A percentile compares a stretch with the other conserved stretches of the same genome.
These are phyloP conservation scores for Papiliotrema laurentii DNA, from an alignment of 1,284 basidiomycete genomes.

Conservation along the genomic window DNA sequence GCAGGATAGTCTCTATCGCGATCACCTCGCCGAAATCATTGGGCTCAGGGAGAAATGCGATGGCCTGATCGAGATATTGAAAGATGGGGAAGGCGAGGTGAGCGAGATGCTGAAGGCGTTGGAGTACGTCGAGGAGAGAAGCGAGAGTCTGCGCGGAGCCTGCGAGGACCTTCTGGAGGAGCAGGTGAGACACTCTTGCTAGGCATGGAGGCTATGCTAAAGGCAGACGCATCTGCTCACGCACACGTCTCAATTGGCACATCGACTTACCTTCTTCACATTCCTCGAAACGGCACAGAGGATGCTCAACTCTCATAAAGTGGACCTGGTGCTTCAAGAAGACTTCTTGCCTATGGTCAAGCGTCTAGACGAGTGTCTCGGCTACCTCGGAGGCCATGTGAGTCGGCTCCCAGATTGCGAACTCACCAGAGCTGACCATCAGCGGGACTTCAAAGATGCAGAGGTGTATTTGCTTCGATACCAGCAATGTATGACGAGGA, in stretches of 20 bases:
- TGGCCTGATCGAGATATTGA: constrained; percentile 61
- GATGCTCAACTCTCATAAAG: constrained; percentile 86
- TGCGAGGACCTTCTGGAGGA: constrained; percentile 82
- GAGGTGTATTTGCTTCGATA: constrained; percentile 87
- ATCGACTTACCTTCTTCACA: constrained; percentile 80
- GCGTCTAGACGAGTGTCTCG: constrained; percentile 83
- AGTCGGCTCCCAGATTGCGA: constrained; percentile 45
- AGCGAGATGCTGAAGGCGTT: constrained; percentile 74
- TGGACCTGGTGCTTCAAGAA: constrained; percentile 76
- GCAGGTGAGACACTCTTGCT: constrained; percentile 56
- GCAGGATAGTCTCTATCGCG: constrained; percentile 82
- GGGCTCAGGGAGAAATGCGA: constrained; percentile 73
- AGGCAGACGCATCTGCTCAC: constrained; percentile 64
- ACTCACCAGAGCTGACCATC: not conserved
- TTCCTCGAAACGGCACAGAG: constrained; percentile 83
- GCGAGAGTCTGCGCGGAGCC: constrained; percentile 79
- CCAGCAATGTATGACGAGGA: constrained; percentile 90
- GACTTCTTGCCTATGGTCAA: constrained; percentile 93
- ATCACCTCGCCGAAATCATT: constrained; percentile 68
- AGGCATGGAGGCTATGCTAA: constrained; percentile 1
- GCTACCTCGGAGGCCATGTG: constrained; percentile 78
- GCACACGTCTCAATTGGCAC: constrained; percentile 69
- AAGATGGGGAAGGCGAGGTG: constrained; percentile 68
- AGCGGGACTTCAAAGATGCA: constrained; percentile 85
- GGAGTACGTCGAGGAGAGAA: constrained; percentile 79